Conservation (phyloP, 2,329 filamentous ascomycete species). For the Colletotrichum lentis region DNA sequence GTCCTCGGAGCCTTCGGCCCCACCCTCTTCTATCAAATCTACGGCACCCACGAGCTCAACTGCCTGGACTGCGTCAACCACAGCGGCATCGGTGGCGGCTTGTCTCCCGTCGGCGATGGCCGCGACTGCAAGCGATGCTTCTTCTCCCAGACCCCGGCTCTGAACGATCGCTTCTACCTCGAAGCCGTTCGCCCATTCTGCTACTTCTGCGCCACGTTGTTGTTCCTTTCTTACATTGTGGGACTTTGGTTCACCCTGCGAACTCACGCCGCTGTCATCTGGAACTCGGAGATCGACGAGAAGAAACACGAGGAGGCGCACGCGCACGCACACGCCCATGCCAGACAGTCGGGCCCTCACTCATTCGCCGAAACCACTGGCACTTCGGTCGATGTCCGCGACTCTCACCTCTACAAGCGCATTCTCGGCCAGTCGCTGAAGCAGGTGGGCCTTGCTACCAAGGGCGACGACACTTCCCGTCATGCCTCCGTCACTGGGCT, state of each 20-base stretch:
- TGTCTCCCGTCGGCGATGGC: conserved; percentile 48
- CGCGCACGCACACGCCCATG: conserved; percentile 46
- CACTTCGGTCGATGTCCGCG: conserved; percentile 72
- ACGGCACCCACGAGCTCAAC: conserved; percentile 94
- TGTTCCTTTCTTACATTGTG: conserved; percentile 93
- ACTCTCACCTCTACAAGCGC: conserved; percentile 89
- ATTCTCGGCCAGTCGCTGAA: conserved; percentile 90
- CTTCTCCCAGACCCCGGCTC: conserved; percentile 85
- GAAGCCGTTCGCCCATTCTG: conserved; percentile 93
- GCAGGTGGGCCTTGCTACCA: conserved; percentile 74
- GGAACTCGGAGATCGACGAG: conserved; percentile 85
- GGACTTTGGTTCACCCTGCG: conserved; percentile 94
- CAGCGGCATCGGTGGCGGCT: conserved; percentile 45
- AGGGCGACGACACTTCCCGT: conserved; percentile 57
- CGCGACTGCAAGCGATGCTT: conserved; percentile 92
- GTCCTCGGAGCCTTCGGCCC: conserved; percentile 95
- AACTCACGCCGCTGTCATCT: conserved; percentile 96
- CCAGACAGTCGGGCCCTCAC: conserved; percentile 48
- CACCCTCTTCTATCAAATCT: conserved; percentile 98
- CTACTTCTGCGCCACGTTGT: conserved; percentile 82
- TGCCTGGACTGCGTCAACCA: conserved; percentile 72
- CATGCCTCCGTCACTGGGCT: conserved; percentile 48
- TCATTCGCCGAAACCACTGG: conserved; percentile 58
- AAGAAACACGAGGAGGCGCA: conserved; percentile 69
- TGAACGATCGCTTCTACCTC: conserved; percentile 87